A percentile compares a stretch with the other conserved stretches of the same genome.
Evolutionary conservation across 768 basidiomycete species (phyloP).

Genomic region (Leccinum subtestaceum): DNA sequence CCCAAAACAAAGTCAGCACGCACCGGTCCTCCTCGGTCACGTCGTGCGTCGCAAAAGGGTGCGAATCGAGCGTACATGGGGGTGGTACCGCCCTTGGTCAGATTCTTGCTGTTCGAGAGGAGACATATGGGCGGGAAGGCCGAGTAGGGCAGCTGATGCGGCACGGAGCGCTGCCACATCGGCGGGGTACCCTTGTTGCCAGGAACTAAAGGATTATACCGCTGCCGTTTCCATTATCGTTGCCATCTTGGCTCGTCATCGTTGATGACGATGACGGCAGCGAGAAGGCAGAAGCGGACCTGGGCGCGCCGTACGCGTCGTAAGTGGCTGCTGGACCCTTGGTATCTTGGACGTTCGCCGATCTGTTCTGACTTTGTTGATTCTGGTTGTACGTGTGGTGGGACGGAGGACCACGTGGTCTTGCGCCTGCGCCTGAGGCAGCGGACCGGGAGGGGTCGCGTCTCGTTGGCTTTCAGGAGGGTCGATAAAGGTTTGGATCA

Average conservation of each 20-base stretch:
- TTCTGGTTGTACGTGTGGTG: constrained; percentile 5
- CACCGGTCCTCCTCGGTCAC: constrained; percentile 46
- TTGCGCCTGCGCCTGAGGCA: not conserved
- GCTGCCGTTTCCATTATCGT: no score
- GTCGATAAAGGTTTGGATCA: constrained; percentile 14
- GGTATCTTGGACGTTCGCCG: not conserved
- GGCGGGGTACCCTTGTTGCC: constrained; percentile 19
- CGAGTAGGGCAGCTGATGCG: not conserved
- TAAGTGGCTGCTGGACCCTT: not conserved
- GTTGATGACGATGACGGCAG: no score
- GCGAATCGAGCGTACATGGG: constrained; percentile 35
- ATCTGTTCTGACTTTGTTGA: not conserved
- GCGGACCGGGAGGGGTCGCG: not conserved
- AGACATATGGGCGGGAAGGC: constrained; percentile 29
- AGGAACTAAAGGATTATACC: constrained; percentile 1
- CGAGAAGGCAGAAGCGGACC: not conserved
- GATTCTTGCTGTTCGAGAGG: constrained; percentile 22
- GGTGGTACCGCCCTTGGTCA: constrained; percentile 41
- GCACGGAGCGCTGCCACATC: constrained; percentile 22
- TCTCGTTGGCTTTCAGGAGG: constrained; percentile 11
- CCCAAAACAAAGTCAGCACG: not conserved
- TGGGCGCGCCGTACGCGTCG: not conserved
- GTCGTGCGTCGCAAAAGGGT: constrained; percentile 53
- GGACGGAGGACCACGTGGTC: constrained; percentile 11
- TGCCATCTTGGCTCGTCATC: not conserved